A percentile compares a stretch with the other conserved stretches of the same genome.
Evolutionary conservation across 257 asterid genomes (phyloP).

Genomic region (Rhazya stricta): DNA sequence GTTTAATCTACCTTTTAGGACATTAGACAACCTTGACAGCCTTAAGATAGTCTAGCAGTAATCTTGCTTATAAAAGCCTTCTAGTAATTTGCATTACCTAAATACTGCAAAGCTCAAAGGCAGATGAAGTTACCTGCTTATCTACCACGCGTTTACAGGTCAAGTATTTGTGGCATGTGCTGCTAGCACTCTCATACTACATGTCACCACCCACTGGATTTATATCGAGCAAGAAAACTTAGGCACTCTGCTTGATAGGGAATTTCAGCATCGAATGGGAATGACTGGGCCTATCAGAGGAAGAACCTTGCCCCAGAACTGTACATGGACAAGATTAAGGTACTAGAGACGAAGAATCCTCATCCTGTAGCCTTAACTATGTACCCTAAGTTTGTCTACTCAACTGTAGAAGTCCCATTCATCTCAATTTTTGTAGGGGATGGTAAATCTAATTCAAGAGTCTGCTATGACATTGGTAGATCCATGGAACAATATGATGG

Average conservation of each 20-base stretch:
- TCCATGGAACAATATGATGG: too few species aligned
- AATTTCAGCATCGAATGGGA: slow-evolving; percentile 29
- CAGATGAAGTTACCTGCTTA: too few species aligned
- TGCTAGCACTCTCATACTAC: slow-evolving; percentile 24
- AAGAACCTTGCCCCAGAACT: slow-evolving; percentile 36
- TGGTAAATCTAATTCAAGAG: background rate
- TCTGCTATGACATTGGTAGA: background rate
- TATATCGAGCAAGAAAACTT: too few species aligned
- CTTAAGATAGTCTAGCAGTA: too few species aligned
- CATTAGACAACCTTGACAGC: too few species aligned
- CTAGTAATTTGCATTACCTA: too few species aligned
- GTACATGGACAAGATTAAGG: slow-evolving; percentile 40
- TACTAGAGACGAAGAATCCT: background rate
- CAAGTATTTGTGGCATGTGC: slow-evolving; percentile 24
- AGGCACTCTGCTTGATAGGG: slow-evolving; percentile 27
- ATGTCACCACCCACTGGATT: slow-evolving; percentile 14
- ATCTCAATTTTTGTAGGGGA: background rate
- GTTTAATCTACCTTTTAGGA: background rate
- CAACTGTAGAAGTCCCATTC: too few species aligned
- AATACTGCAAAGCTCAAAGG: too few species aligned
- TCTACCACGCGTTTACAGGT: slow-evolving; percentile 11
- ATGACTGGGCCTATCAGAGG: slow-evolving; percentile 33
- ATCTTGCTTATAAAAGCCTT: too few species aligned
- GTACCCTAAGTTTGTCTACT: too few species aligned
- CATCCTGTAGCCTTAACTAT: background rate